Conservation (phyloP, 768 basidiomycete genomes). For the Boletus subcaerulescens region DNA sequence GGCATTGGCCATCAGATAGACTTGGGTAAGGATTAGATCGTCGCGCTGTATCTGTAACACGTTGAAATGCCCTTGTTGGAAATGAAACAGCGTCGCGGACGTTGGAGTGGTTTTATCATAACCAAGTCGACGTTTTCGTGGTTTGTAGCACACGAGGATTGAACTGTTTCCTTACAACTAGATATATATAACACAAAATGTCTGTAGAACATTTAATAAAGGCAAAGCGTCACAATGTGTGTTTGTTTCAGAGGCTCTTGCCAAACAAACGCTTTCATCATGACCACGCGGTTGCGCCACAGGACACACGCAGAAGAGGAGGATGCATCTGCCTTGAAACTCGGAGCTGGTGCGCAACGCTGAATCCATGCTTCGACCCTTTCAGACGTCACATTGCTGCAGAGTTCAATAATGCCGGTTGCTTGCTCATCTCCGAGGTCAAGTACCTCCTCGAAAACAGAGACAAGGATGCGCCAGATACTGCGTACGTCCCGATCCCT, state of each 20-base stretch:
- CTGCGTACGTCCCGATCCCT: constrained; percentile 51
- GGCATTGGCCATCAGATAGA: constrained; percentile 29
- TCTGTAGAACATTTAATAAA: constrained; percentile 37
- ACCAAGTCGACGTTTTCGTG: constrained; percentile 28
- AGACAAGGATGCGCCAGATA: constrained; percentile 85
- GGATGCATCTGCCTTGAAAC: constrained; percentile 81
- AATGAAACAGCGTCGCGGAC: constrained; percentile 10
- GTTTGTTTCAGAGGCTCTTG: constrained; percentile 31
- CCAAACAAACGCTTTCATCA: constrained; percentile 40
- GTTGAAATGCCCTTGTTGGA: constrained; percentile 1
- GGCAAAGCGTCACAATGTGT: background rate
- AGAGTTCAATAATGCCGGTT: constrained; percentile 94
- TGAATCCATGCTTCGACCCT: background rate
- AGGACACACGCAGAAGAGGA: constrained; percentile 72
- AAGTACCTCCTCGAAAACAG: constrained; percentile 86
- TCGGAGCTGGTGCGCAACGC: constrained; percentile 57
- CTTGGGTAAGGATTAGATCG: constrained; percentile 12
- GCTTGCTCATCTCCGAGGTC: constrained; percentile 88
- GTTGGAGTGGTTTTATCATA: constrained; percentile 12
- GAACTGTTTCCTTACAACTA: constrained; percentile 28
- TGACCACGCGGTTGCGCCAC: constrained; percentile 61
- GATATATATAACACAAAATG: constrained; percentile 36
- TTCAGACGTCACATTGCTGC: background rate
- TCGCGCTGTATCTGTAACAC: background rate
- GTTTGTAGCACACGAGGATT: constrained; percentile 24